Evolutionary conservation across 805 yeast species (phyloP), one percentile per base, ranked within the genome.

Genomic region (Wickerhamiella allomyrinae): DNA sequence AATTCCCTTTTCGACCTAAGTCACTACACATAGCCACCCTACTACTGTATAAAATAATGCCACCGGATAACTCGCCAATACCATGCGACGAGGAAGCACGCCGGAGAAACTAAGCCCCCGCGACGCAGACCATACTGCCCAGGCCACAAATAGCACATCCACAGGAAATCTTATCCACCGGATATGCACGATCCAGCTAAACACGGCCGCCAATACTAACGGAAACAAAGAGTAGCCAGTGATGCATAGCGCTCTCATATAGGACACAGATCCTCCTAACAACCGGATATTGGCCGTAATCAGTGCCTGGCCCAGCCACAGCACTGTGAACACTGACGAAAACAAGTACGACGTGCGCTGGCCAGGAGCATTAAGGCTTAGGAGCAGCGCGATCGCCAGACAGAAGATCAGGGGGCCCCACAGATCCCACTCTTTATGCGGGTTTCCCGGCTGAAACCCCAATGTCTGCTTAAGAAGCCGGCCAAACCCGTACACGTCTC

Each of bases 391-490:
- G 42, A 74, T 72, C 24, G 66, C 54, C 43, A 79, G 61, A 10
- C 78, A 70, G 53, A 78, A 79, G 23, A 78, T 62, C 42, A 78
- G 60, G 5, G 86, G 86, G 2, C 86, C 86, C 85, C 84, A 60
- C 22, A 62, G 47, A 37, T 57, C 65, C 63, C 66, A 60, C 20
- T 59, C 60, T 34, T 45, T 46, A 24, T 47, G 44, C 24, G 41
- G 45, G 11, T 35, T 40, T 7, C 45, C 51, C 22, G 51, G 49
- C 22, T 49, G 47, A 25, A 69, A 67, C 63, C 71, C 67, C 8
- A 70, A 50, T 0, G 70, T 72, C 45, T 62, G 65, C 31, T 62
- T 53, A 20, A 70, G 59, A 35, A 70, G 53, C 5, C 56, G 51
- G 1, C 71, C 72, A 20, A 69, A 71, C 3, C 68, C 65, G 25